Evolutionary conservation across 371 early-diverging fungal genomes (phyloP), one percentile per base, ranked within the genome.

Genomic region (Batrachochytrium dendrobatidis): DNA sequence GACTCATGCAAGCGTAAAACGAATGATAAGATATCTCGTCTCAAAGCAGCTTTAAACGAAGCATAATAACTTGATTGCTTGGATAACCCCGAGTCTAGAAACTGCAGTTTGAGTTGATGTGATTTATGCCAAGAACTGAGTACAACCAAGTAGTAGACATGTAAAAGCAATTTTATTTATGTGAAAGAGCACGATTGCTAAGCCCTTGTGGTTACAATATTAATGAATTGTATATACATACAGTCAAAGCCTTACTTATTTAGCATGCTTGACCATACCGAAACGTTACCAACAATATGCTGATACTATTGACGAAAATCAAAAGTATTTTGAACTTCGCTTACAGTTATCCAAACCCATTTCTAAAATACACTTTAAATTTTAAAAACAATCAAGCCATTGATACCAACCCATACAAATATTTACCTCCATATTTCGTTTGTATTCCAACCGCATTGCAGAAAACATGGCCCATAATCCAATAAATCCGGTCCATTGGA

Each of bases 31-130:
- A 58, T 70, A 60, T 44, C 63, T 6, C 61, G 54, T 35, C 59
- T 77, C 25, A 62, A 66, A 55, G 70, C 68, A n/a, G 69, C 73
- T 18, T 51, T 74, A 31, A 53, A 68, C 3, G 65, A 71, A 25
- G 58, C 4, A 17, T 39, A 52, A 44, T 12, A 4, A 18, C 61
- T 29, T 59, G 30, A 17, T 17, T 55, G 55, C 18, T 55, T 15
- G 17, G 44, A 20, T 55, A 46, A 18, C 17, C 17, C 15, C 52
- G 22, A 55, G 17, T 18, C 15, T 55, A 55, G 17, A 46, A 17
- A 25, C 17, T 55, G 55, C 53, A 58, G n/a, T n/a, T n/a, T n/a
- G n/a, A n/a, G n/a, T n/a, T n/a, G n/a, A n/a, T n/a, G n/a, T n/a
- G n/a, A n/a, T n/a, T n/a, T n/a, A n/a, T n/a, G n/a, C n/a, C n/a